A percentile compares a stretch with the other conserved stretches of the same genome.
These are phyloP conservation scores for Trypanosoma rangeli DNA, from an alignment of 208 protist species.

Conservation along the genomic window DNA sequence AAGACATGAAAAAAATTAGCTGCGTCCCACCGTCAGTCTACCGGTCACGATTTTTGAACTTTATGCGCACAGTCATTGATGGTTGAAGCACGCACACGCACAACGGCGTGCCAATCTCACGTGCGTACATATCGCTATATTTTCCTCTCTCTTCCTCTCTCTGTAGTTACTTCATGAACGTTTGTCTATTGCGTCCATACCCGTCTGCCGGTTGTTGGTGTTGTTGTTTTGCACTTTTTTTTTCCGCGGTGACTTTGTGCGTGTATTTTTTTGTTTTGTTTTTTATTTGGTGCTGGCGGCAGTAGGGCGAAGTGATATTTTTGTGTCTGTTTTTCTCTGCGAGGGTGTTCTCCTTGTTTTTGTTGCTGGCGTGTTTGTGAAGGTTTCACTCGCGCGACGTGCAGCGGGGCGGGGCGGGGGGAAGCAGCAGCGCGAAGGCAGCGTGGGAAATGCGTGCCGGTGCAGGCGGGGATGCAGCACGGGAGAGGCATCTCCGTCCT, in stretches of 20 bases:
- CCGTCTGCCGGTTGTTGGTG: background rate
- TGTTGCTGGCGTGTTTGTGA: background rate
- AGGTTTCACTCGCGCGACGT: too few relatives aligned
- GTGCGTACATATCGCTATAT: background rate
- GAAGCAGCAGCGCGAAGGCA: background rate
- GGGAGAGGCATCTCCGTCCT: background rate
- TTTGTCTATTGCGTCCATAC: background rate
- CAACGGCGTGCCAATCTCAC: background rate
- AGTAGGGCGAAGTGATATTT: background rate
- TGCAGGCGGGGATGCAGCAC: background rate
- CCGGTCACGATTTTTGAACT: constrained; percentile 27
- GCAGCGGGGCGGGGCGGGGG: too few relatives aligned
- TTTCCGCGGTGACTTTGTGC: background rate
- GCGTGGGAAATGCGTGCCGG: background rate
- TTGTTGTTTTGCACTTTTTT: constrained; percentile 10
- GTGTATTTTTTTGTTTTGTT: background rate
- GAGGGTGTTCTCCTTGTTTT: constrained; percentile 7
- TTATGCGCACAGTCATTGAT: constrained; percentile 24
- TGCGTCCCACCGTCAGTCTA: constrained; percentile 35
- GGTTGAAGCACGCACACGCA: background rate
- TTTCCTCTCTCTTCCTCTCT: background rate
- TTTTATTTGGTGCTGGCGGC: background rate
- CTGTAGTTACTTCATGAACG: constrained; percentile 7
- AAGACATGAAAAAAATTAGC: constrained; percentile 29
- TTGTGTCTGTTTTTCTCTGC: constrained; percentile 4